Evolutionary conservation across 805 yeast species (phyloP).

Genomic region (Candida cerambycidarum): DNA sequence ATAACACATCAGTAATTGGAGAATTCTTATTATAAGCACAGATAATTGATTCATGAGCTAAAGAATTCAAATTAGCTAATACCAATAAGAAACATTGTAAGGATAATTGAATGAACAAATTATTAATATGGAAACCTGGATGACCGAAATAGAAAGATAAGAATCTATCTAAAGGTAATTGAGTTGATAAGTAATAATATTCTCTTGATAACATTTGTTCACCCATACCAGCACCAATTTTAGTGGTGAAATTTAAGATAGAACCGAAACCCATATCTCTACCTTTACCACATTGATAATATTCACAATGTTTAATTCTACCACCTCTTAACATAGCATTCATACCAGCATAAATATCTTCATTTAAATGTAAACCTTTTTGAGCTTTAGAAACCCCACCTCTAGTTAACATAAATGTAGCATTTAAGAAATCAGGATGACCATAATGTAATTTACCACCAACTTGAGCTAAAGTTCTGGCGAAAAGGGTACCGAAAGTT

Average conservation of each 20-base stretch:
- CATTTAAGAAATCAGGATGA: constrained; percentile 80
- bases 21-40: constrained; percentile 59
- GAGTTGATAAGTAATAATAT: constrained; percentile 75
- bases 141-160: constrained; percentile 81
- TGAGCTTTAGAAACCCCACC: constrained; percentile 89
- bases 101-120: constrained; percentile 70
- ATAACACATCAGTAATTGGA: constrained; percentile 61
- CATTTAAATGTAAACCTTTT: constrained; percentile 77
- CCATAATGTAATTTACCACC: constrained; percentile 87
- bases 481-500: constrained; percentile 81
- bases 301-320: constrained; percentile 80
- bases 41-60: constrained; percentile 58
- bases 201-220: constrained; percentile 84
- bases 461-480: constrained; percentile 76
- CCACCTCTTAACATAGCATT: constrained; percentile 78
- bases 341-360: constrained; percentile 87
- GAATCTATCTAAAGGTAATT: constrained; percentile 74
- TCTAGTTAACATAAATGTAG: constrained; percentile 75
- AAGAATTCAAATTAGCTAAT: constrained; percentile 59
- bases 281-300: constrained; percentile 84
- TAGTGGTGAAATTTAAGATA: constrained; percentile 76
- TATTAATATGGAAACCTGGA: constrained; percentile 82
- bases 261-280: constrained; percentile 84
- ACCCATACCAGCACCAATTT: constrained; percentile 90
- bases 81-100: constrained; percentile 56